Percentiles rank a stretch among this genome's conserved stretches.
Conservation (phyloP, 352 stramenopile genomes). For the Pythium biforme region DNA sequence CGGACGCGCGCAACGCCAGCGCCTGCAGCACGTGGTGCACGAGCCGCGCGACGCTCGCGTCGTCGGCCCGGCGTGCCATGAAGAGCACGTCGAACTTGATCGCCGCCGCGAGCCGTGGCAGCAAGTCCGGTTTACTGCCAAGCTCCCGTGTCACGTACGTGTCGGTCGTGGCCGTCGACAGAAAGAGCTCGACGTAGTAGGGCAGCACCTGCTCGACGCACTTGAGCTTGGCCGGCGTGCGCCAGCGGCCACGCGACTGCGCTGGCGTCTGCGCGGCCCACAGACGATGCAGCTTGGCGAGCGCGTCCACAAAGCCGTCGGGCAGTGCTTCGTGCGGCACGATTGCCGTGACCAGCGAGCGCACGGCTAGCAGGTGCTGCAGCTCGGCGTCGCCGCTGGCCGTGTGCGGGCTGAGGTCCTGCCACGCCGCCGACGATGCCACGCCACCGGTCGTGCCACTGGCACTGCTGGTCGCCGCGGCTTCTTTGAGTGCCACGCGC, state of each 20-base stretch:
- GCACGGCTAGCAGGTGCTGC: constrained; percentile 30
- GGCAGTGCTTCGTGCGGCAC: constrained; percentile 47
- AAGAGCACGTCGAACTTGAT: constrained; percentile 41
- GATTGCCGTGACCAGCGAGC: constrained; percentile 30
- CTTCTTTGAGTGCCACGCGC: constrained; percentile 49
- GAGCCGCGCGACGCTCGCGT: constrained; percentile 36
- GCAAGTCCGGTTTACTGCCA: constrained; percentile 8
- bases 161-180: constrained; percentile 13
- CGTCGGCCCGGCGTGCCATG: constrained; percentile 39
- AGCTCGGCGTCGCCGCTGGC: constrained; percentile 36
- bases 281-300: constrained; percentile 40
- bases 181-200: constrained; percentile 26
- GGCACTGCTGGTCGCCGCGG: neutral
- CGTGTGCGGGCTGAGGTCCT: constrained; percentile 28
- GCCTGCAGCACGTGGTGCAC: constrained; percentile 52
- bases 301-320: constrained; percentile 30
- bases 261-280: constrained; percentile 9
- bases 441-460: neutral
- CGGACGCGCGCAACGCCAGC: constrained; percentile 32
- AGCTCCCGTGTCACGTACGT: neutral
- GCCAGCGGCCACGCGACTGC: constrained; percentile 8
- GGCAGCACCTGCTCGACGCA: constrained; percentile 12
- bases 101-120: constrained; percentile 34
- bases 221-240: constrained; percentile 17
- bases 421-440: constrained; percentile 26